Percentiles rank a stretch among this genome's conserved stretches.
Conservation (phyloP, 257 asterid species). For the Perilla frutescens region DNA sequence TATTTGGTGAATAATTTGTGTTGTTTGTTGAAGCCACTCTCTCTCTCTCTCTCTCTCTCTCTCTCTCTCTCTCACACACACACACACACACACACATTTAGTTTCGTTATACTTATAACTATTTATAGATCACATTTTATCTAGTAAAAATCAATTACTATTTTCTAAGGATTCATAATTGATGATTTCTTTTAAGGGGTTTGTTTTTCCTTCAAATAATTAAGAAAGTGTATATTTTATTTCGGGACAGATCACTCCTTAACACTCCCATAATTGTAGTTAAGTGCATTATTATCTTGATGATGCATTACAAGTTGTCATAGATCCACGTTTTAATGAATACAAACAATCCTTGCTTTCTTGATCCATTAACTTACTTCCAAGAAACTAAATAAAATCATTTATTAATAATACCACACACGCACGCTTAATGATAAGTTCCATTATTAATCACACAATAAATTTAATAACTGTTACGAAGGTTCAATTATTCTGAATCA, state of each 20-base stretch:
- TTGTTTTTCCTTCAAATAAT: not conserved
- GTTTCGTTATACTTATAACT: too few species aligned
- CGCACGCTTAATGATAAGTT: slow-evolving; percentile 10
- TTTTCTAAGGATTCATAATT: not conserved
- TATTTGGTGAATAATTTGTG: slow-evolving; percentile 15
- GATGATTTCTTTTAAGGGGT: not conserved
- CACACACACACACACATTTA: too few species aligned
- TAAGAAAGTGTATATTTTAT: not conserved
- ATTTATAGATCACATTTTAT: too few species aligned
- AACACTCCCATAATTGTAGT: slow-evolving; percentile 29
- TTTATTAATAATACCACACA: slow-evolving; percentile 20
- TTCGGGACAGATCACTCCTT: slow-evolving; percentile 31
- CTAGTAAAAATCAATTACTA: too few species aligned
- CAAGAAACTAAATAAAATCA: slow-evolving; percentile 26
- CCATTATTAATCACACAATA: not conserved
- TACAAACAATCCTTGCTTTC: not conserved
- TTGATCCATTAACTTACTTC: slow-evolving; percentile 7
- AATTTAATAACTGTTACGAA: slow-evolving; percentile 20
- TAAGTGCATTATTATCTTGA: slow-evolving; percentile 34
- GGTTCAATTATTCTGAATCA: slow-evolving; percentile 27
- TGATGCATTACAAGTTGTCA: slow-evolving; percentile 38
- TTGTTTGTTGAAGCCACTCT: too few species aligned
- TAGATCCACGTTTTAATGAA: slow-evolving; percentile 18
- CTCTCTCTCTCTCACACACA: too few species aligned
- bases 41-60: too few species aligned